Evolutionary conservation across 2,329 filamentous ascomycete genomes (phyloP), one percentile per base, ranked within the genome.

Genomic region (Dothideomycetes sp.): DNA sequence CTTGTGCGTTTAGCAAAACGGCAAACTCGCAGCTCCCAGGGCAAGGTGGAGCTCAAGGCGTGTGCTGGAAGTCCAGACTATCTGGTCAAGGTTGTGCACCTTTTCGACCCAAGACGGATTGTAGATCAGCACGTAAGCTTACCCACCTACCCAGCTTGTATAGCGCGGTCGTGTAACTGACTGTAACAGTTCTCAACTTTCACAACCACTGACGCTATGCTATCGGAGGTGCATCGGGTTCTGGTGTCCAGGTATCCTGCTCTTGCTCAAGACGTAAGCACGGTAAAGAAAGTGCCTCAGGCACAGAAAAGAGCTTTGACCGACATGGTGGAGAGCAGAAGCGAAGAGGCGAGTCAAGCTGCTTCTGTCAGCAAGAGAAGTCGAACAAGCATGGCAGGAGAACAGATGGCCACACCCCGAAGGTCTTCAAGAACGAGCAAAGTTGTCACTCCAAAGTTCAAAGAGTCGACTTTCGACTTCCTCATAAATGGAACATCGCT

Each of bases 71-170:
- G 15, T 15, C 4, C 29, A 18, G 29, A 32, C 12, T 40, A 40
- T 20, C 9, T 40, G 19, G 15, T 13, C 13, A 17, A 19, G 3
- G 20, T 40, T 17, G 37, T 16, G 12, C 16, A 27, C 3, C 29
- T 40, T 10, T 40, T 40, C 16, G 29, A 40, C 20, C 22, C 29
- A 13, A 18, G 20, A 15, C 19, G 22, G 20, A 17, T 40, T 33
- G 29, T 40, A 13, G 37, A 22, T 24, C 37, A 40, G 19, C 28
- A 40, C n/a, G 37, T 40, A 27, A 40, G 37, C 16, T 13, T 13
- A 23, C 2, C 8, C 12, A 10, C 19, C 12, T 13, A 23, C 2
- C 8, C 12, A 10, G 17, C 12, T 11, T 27, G 7, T 17, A 17
- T 12, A 17, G 15, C 12, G 9, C 25, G n/a, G 30, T n/a, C 3